These are phyloP conservation scores for Paraconiothyrium sp. DNA, from an alignment of 2,329 filamentous ascomycete species.

Conservation along the genomic window DNA sequence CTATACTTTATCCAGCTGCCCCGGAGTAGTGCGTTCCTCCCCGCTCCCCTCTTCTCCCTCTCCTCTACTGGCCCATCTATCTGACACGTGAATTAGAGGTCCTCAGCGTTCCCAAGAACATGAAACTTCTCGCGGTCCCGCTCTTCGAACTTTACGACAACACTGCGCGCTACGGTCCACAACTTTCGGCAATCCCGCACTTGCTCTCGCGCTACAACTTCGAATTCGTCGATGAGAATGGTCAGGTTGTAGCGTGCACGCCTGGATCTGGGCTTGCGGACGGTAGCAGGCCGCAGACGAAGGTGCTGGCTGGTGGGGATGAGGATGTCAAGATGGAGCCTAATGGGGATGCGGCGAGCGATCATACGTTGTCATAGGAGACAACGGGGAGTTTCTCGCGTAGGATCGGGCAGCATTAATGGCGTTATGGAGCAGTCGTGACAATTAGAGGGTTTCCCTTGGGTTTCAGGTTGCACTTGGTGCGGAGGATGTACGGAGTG, in stretches of 20 bases:
- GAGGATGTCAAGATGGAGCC: constrained; percentile 50
- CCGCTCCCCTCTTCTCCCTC: neutral
- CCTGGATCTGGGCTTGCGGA: constrained; percentile 75
- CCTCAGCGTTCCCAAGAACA: constrained; percentile 97
- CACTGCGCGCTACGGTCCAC: constrained; percentile 90
- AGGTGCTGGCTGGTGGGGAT: constrained; percentile 47
- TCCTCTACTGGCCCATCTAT: constrained; percentile 17
- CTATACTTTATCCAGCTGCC: constrained; percentile 96
- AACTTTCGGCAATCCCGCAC: constrained; percentile 95
- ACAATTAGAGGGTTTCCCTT: neutral
- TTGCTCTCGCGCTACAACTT: constrained; percentile 96
- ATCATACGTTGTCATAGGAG: constrained; percentile 44
- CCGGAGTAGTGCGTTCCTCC: constrained; percentile 76
- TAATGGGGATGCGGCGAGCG: constrained; percentile 48
- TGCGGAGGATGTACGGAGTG: neutral
- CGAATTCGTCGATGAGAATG: constrained; percentile 94
- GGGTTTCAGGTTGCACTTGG: neutral
- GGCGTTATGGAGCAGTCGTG: constrained; percentile 11
- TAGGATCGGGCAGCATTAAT: neutral
- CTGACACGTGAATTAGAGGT: constrained; percentile 70
- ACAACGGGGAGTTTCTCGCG: neutral
- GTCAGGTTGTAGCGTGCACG: constrained; percentile 84
- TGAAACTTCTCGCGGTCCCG: constrained; percentile 97
- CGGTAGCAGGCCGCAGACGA: constrained; percentile 39
- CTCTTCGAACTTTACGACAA: constrained; percentile 99